These are phyloP conservation scores for Dianthus caryophyllus DNA, from an alignment of 148 eudicot genomes.

Conservation along the genomic window DNA sequence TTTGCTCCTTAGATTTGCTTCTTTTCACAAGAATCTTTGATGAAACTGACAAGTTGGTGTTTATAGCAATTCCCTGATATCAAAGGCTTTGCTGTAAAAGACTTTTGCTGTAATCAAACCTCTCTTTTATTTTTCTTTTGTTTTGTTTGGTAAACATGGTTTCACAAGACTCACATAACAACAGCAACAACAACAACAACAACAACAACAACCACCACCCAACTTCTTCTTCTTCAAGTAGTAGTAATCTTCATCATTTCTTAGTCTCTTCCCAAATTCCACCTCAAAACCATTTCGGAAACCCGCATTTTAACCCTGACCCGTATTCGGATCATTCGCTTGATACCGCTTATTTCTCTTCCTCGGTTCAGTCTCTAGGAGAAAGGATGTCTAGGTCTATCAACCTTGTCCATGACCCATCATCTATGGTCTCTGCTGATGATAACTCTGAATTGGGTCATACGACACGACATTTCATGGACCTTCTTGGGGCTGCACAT, in stretches of 20 bases:
- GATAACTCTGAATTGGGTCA: constrained; percentile 44
- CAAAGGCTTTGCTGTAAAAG: constrained; percentile 19
- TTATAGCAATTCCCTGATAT: constrained; percentile 24
- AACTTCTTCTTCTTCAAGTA: constrained; percentile 40
- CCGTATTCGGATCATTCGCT: constrained; percentile 30
- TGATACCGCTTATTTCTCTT: constrained; percentile 20
- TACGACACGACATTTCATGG: constrained; percentile 42
- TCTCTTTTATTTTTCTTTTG: too few species aligned
- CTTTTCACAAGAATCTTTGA: constrained; percentile 40
- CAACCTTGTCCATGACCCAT: constrained; percentile 36
- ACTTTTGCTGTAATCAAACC: neutral
- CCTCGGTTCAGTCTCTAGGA: constrained; percentile 44
- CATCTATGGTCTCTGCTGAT: constrained; percentile 21
- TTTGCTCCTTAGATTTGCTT: constrained; percentile 36
- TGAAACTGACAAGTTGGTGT: constrained; percentile 43
- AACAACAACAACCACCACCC: constrained; percentile 28
- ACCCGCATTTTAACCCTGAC: constrained; percentile 49
- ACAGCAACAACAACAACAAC: constrained; percentile 24
- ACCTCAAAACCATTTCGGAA: constrained; percentile 41
- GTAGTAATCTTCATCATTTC: constrained; percentile 61
- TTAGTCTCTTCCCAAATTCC: constrained; percentile 40
- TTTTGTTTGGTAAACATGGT: constrained; percentile 56
- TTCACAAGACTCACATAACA: constrained; percentile 49
- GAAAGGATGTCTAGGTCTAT: constrained; percentile 54
- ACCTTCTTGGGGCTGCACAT: constrained; percentile 51